A percentile compares a stretch with the other conserved stretches of the same genome.
These are phyloP conservation scores for Botryotinia convoluta DNA, from an alignment of 2,329 filamentous ascomycete species.

Conservation along the genomic window DNA sequence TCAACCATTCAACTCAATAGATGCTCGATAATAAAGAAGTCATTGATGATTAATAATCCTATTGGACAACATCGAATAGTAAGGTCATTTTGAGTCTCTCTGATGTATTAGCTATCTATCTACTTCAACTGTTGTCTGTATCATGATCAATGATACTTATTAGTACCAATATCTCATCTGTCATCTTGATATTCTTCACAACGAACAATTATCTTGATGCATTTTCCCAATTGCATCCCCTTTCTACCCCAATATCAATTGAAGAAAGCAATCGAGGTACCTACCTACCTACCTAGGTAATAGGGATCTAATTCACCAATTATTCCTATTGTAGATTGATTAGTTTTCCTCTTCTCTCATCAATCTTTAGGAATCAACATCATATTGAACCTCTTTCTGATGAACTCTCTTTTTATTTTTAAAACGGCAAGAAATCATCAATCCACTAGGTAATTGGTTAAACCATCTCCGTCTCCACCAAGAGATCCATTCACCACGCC, in stretches of 20 bases:
- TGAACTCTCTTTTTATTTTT: background rate
- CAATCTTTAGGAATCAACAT: background rate
- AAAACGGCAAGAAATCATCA: background rate
- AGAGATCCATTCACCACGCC: background rate
- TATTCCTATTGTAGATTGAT: background rate
- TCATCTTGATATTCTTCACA: background rate
- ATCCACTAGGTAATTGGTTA: background rate
- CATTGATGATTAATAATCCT: background rate
- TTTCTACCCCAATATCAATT: background rate
- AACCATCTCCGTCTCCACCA: background rate
- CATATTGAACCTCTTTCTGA: background rate
- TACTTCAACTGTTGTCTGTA: background rate
- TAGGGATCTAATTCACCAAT: background rate
- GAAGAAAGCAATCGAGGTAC: background rate
- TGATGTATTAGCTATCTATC: background rate
- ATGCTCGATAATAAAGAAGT: background rate
- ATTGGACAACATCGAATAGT: background rate
- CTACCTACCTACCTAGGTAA: background rate
- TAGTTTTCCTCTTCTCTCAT: background rate
- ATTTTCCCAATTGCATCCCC: background rate
- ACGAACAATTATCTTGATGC: background rate
- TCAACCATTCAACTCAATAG: background rate
- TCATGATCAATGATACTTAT: background rate
- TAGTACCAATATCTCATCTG: background rate
- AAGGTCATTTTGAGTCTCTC: background rate